Base-by-base conservation (phyloP, 257 asterid genomes). In the Gentiana macrophylla region DNA sequence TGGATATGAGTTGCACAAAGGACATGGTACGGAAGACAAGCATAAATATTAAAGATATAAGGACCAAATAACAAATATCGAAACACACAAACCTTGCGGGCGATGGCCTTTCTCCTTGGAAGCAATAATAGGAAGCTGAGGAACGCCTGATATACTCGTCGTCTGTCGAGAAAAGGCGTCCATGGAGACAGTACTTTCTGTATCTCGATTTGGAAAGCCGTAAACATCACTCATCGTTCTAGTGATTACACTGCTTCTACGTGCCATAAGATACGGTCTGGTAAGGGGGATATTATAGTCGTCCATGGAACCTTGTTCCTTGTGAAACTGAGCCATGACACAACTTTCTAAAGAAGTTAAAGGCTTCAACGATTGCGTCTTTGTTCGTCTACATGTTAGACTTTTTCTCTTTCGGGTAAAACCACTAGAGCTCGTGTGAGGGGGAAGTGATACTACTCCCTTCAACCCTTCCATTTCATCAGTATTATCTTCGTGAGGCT, bases 251-350 rank as follows among this genome's bases (percentile, higher is more conserved):
- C 77, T 78, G 77, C 72, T 78, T 63, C 89, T 84, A 64, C 76
- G 84, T 52, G 78, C 64, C 65, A 75, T 86, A 37, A 77, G 52
- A 69, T 78, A 83, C 12, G 89, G 90, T 68, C 78, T 72, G 52
- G 54, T 52, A 13, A 56, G 52, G 58, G 83, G 82, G 45, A 54
- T 70, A 38, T 59, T 63, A 50, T 68, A 75, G 44, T 82, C 84
- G 70, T 79, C 86, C 66, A 62, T 61, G 57, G 71, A 71, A 52
- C 69, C 70, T 53, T 44, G 74, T 69, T 76, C 86, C 46, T 72
- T 66, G 61, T 75, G 84, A 59, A 84, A 70, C 79, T 90, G 94
- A 61, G 96, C 94, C 82, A 86, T 67, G 63, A 90, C 80, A 69
- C 95, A 82, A 71, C 96, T 84, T 72, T 90, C 87, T 55, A 90